phyloP scores from a whole-genome alignment of 2,329 filamentous ascomycete genomes.

The Xylariaceae sp. region DNA sequence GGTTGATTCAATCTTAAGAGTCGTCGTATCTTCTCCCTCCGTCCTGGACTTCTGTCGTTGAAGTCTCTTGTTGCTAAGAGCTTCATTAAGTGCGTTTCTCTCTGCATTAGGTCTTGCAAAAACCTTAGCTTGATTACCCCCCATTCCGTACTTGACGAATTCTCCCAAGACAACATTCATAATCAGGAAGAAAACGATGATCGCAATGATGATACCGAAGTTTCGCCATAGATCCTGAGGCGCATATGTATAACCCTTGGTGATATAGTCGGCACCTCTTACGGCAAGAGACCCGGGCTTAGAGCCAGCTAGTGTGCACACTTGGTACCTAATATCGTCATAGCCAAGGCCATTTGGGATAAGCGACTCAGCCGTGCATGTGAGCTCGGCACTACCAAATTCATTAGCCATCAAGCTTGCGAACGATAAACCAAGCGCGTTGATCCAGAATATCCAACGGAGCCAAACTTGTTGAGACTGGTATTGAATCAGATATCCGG shows the following conservation, averaged over 20 bases:
- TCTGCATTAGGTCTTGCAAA: constrained; percentile 75
- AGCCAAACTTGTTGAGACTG: constrained; percentile 76
- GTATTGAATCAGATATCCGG: constrained; percentile 84
- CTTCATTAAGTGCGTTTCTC: constrained; percentile 67
- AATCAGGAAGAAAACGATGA: constrained; percentile 77
- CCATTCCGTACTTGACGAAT: constrained; percentile 76
- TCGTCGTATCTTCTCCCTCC: constrained; percentile 53
- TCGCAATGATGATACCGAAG: constrained; percentile 77
- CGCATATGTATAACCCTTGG: constrained; percentile 69
- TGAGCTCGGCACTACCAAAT: constrained; percentile 71
- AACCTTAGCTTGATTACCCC: constrained; percentile 79
- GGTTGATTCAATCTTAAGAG: constrained; percentile 64
- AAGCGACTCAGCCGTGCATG: constrained; percentile 70
- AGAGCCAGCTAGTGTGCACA: constrained; percentile 80
- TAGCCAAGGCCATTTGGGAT: constrained; percentile 76
- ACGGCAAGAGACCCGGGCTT: constrained; percentile 67
- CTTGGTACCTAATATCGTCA: constrained; percentile 73
- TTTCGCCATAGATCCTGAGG: constrained; percentile 78
- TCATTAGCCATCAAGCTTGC: constrained; percentile 86
- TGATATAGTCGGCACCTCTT: constrained; percentile 72
- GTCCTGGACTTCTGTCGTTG: constrained; percentile 55
- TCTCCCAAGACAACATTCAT: constrained; percentile 82
- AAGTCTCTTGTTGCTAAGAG: constrained; percentile 64
- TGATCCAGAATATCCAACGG: constrained; percentile 81
- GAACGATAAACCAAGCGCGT: constrained; percentile 76